A percentile compares a stretch with the other conserved stretches of the same genome.
These are phyloP conservation scores for Sporothrix protearum DNA, from an alignment of 2,329 filamentous ascomycete species.

Conservation along the genomic window DNA sequence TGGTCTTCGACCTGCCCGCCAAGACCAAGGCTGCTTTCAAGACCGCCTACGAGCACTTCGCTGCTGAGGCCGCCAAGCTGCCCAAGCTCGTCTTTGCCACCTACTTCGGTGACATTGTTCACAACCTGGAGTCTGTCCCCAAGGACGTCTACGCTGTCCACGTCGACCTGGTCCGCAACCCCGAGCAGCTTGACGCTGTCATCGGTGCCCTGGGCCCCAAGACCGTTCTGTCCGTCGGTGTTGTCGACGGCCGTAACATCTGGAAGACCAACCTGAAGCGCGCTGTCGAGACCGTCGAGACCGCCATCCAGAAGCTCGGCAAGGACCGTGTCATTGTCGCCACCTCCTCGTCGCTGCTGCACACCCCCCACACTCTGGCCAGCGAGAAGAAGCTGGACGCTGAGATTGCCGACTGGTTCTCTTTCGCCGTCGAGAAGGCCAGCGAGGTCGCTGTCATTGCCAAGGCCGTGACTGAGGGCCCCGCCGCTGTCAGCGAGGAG, in stretches of 20 bases:
- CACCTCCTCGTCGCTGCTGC: constrained; percentile 94
- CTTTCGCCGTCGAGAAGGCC: constrained; percentile 94
- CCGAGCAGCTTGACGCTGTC: constrained; percentile 91
- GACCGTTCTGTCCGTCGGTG: constrained; percentile 89
- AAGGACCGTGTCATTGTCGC: constrained; percentile 96
- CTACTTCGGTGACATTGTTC: constrained; percentile 98
- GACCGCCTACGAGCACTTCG: constrained; percentile 90
- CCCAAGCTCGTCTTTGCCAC: constrained; percentile 89
- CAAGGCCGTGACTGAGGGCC: constrained; percentile 93
- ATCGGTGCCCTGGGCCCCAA: constrained; percentile 77
- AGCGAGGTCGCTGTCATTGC: constrained; percentile 86
- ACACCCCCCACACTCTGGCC: constrained; percentile 95
- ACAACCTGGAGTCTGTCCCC: constrained; percentile 92
- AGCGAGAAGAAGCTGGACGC: constrained; percentile 97
- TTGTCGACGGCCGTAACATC: constrained; percentile 98
- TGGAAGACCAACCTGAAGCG: constrained; percentile 99
- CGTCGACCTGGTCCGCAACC: constrained; percentile 95
- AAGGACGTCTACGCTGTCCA: constrained; percentile 80
- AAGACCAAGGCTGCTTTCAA: constrained; percentile 97
- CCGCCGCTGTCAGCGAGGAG: constrained; percentile 77
- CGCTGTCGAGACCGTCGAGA: constrained; percentile 86
- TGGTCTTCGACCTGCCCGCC: constrained; percentile 87
- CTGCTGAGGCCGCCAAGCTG: constrained; percentile 70
- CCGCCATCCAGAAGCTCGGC: constrained; percentile 88
- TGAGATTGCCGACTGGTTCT: constrained; percentile 97